Percentiles rank a stretch among this genome's conserved stretches.
These are phyloP conservation scores for Rutstroemia sp. DNA, from an alignment of 2,329 filamentous ascomycete genomes.

Conservation along the genomic window DNA sequence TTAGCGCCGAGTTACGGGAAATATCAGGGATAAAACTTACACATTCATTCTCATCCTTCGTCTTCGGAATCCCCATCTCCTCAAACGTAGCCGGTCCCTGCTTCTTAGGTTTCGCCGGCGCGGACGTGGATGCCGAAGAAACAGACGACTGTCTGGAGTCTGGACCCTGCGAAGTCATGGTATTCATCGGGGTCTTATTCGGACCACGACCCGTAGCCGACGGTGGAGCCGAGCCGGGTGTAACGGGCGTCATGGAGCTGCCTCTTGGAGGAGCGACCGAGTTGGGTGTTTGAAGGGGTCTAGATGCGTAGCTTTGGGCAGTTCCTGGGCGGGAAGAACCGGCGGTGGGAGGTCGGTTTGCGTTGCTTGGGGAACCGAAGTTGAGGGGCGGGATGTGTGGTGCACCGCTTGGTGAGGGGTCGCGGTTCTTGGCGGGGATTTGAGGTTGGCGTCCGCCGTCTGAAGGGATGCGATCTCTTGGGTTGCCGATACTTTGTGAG, in stretches of 20 bases:
- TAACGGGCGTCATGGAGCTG: constrained; percentile 16
- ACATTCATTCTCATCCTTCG: constrained; percentile 82
- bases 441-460: neutral
- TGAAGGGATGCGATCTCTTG: constrained; percentile 23
- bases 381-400: constrained; percentile 6
- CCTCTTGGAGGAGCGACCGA: constrained; percentile 15
- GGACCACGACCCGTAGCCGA: neutral
- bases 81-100: constrained; percentile 91
- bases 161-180: neutral
- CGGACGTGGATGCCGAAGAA: constrained; percentile 11
- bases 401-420: neutral
- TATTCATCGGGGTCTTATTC: neutral
- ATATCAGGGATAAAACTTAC: constrained; percentile 39
- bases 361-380: constrained; percentile 2
- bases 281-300: neutral
- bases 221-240: neutral
- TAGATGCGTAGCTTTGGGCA: neutral
- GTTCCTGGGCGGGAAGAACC: constrained; percentile 3
- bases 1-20: neutral
- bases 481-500: constrained; percentile 29
- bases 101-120: constrained; percentile 32
- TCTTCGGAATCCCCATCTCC: constrained; percentile 90
- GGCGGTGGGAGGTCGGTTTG: constrained; percentile 8
- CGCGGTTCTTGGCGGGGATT: neutral
- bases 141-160: constrained; percentile 8